phyloP scores from a whole-genome alignment of 2,329 filamentous ascomycete genomes.

The Acrocalymma vagum region DNA sequence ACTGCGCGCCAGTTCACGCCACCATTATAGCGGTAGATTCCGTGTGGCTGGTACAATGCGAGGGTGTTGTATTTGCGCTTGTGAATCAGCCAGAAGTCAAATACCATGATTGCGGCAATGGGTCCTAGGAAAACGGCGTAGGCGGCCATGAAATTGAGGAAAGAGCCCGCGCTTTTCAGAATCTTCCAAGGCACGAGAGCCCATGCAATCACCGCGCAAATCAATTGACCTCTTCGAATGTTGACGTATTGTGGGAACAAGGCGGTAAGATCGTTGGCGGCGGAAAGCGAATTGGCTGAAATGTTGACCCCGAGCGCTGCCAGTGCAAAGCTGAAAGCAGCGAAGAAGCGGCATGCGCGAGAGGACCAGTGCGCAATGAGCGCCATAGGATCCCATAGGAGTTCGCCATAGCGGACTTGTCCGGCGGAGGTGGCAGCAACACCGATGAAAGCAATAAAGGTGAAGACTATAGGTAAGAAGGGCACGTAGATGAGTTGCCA shows the following conservation, averaged over 20 bases:
- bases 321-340: constrained; percentile 54
- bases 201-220: constrained; percentile 56
- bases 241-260: constrained; percentile 63
- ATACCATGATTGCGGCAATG: constrained; percentile 67
- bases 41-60: constrained; percentile 60
- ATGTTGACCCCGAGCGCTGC: constrained; percentile 64
- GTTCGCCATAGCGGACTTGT: constrained; percentile 58
- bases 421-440: constrained; percentile 67
- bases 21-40: constrained; percentile 60
- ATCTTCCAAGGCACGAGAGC: constrained; percentile 58
- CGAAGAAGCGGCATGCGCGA: constrained; percentile 52
- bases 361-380: constrained; percentile 49
- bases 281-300: constrained; percentile 61
- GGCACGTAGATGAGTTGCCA: constrained; percentile 62
- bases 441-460: constrained; percentile 64
- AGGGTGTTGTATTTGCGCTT: constrained; percentile 57
- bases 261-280: constrained; percentile 63
- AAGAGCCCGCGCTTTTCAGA: constrained; percentile 50
- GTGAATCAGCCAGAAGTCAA: constrained; percentile 69
- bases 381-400: constrained; percentile 55
- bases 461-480: constrained; percentile 62
- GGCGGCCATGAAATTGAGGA: constrained; percentile 70
- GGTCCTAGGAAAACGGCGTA: constrained; percentile 72
- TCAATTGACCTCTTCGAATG: constrained; percentile 57
- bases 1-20: constrained; percentile 69